phyloP scores from a whole-genome alignment of 2,329 filamentous ascomycete genomes.

The Colletotrichum sp. region DNA sequence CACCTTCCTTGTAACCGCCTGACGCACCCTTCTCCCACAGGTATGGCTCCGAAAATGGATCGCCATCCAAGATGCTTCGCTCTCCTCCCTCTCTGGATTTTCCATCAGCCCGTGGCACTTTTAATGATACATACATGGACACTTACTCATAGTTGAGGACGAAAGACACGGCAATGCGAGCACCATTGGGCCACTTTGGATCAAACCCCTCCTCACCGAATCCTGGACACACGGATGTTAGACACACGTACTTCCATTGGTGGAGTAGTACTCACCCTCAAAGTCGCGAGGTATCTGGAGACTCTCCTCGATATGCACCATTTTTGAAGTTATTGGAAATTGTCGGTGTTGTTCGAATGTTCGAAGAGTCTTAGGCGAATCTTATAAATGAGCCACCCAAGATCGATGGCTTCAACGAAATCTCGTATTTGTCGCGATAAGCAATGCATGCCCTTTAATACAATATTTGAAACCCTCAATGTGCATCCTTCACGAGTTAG shows the following conservation, averaged over 20 bases:
- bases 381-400: not conserved
- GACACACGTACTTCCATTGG: fast-evolving
- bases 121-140: fast-evolving
- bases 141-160: not conserved
- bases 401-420: not conserved
- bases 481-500: fast-evolving
- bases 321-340: not conserved
- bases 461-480: fast-evolving
- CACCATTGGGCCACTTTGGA: not conserved
- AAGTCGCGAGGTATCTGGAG: conserved; percentile 25
- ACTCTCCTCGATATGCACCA: conserved; percentile 4
- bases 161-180: not conserved
- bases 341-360: not conserved
- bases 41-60: conserved; percentile 26
- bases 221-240: not conserved
- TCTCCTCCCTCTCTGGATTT: conserved; percentile 28
- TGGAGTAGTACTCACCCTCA: conserved; percentile 20
- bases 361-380: not conserved
- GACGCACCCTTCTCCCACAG: conserved; percentile 30
- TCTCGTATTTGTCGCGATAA: not conserved
- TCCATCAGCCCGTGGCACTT: not conserved
- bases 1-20: conserved; percentile 24
- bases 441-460: not conserved
- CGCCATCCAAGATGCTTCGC: conserved; percentile 29
- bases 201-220: not conserved